A percentile compares a stretch with the other conserved stretches of the same genome.
phyloP scores from a whole-genome alignment of 305 asterid species.

The Nicotiana rustica region DNA sequence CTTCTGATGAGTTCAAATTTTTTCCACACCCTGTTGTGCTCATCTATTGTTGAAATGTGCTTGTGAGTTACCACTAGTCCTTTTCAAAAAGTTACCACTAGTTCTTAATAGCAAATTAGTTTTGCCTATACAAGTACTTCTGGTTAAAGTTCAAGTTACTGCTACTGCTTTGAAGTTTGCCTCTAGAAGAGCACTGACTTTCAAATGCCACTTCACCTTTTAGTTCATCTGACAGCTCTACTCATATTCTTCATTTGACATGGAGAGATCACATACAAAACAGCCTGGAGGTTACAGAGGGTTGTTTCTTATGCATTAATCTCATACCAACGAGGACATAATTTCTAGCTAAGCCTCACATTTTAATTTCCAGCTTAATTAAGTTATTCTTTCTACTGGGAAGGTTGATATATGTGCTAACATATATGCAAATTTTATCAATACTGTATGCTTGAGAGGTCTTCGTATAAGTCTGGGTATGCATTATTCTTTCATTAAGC shows the following conservation, averaged over 20 bases:
- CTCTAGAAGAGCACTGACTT: constrained; percentile 18
- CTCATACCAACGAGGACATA: neutral
- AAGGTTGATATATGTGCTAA: neutral
- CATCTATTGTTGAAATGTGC: neutral
- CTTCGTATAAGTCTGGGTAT: neutral
- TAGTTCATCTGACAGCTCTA: constrained; percentile 19
- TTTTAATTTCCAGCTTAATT: neutral
- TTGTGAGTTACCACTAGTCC: constrained; percentile 27
- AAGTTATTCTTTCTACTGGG: neutral
- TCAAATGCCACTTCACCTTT: constrained; percentile 3
- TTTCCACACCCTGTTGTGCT: too few species aligned
- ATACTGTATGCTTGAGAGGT: neutral
- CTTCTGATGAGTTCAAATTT: neutral
- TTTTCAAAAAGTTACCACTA: constrained; percentile 13
- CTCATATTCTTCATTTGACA: constrained; percentile 7
- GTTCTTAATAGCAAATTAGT: constrained; percentile 3
- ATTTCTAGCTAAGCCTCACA: neutral
- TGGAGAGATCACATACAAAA: neutral
- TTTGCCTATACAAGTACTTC: constrained; percentile 12
- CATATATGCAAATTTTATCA: neutral
- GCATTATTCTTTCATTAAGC: neutral
- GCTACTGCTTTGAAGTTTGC: constrained; percentile 8
- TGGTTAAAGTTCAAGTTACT: constrained; percentile 7
- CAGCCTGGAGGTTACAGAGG: neutral
- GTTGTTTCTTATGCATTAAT: neutral